Base-by-base conservation (phyloP, 768 basidiomycete species). In the Mycena polygramma region DNA sequence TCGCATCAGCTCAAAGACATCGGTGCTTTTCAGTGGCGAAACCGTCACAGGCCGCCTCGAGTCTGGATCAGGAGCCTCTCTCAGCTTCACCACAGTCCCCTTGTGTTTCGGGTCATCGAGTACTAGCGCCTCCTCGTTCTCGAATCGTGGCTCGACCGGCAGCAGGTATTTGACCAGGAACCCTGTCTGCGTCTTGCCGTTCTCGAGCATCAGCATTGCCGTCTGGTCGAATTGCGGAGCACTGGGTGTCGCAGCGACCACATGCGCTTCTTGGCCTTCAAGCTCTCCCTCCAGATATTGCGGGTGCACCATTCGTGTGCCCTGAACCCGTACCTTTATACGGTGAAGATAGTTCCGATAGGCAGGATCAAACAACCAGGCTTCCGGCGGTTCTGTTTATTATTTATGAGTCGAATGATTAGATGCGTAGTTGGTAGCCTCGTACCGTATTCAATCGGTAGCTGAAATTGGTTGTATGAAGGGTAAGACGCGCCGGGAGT, bases 91-190 rank as follows among this genome's bases (percentile, higher is more conserved):
- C 63, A 83, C 82, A 39, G 80, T 78, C 24, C 76, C 77, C 20
- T 87, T 88, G 71, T 80, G 85, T 45, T 78, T 69, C 22, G 74
- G 66, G 1, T 88, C 90, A 7, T 82, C 81, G 61, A 90, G 77
- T 24, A 85, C 82, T 49, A 92, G 69, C 7, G 89, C 91, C 46
- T 83, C 83, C 51, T 90, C 86, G 10, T 83, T 84, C 51, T 78
- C 80, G 15, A 73, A 63, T 2, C 71, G 66, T 0, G 88, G 87
- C 17, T 69, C 76, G 10, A 86, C 76, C 7, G 87, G 84, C 4
- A 71, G 75, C 30, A 89, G 78, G 63, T 85, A 87, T 52, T 75
- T 77, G 68, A 83, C 78, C 24, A 84, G 82, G 24, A 86, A 81
- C 20, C 79, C 72, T 37, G 72, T 73, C 10, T 77, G 77, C 30